These are phyloP conservation scores for Geotrichum reessii DNA, from an alignment of 1,139 yeast genomes.

Conservation along the genomic window DNA sequence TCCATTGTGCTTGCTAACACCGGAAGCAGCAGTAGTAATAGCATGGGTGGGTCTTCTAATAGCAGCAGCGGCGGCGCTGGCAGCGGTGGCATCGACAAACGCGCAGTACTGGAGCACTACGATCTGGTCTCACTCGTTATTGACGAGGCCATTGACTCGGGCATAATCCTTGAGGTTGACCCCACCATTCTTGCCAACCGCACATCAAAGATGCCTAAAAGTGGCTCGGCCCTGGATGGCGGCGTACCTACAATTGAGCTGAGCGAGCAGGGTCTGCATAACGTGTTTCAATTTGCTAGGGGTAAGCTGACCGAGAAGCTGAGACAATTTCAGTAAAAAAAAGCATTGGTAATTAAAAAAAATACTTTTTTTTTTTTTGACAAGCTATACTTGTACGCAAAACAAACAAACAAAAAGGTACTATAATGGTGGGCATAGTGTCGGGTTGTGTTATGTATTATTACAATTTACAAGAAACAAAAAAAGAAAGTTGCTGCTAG, in stretches of 20 bases:
- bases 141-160: constrained; percentile 83
- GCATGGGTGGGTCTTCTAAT: constrained; percentile 34
- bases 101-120: constrained; percentile 71
- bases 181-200: constrained; percentile 81
- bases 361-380: constrained; percentile 1
- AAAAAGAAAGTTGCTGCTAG: no score
- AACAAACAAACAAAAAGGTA: no score
- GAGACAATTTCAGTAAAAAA: constrained; percentile 50
- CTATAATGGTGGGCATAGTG: no score
- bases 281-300: constrained; percentile 85
- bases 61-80: background rate
- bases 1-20: constrained; percentile 57
- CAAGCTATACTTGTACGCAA: no score
- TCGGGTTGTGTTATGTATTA: no score
- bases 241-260: constrained; percentile 49
- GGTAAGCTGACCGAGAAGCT: constrained; percentile 81
- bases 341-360: background rate
- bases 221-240: constrained; percentile 56
- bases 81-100: constrained; percentile 58
- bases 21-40: background rate
- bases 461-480: no score
- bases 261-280: constrained; percentile 79
- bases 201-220: constrained; percentile 76
- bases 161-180: constrained; percentile 85
- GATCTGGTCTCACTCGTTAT: constrained; percentile 81